Percentiles rank a stretch among this genome's conserved stretches.
phyloP scores from a whole-genome alignment of 257 asterid species.

The Solanum boliviense region DNA sequence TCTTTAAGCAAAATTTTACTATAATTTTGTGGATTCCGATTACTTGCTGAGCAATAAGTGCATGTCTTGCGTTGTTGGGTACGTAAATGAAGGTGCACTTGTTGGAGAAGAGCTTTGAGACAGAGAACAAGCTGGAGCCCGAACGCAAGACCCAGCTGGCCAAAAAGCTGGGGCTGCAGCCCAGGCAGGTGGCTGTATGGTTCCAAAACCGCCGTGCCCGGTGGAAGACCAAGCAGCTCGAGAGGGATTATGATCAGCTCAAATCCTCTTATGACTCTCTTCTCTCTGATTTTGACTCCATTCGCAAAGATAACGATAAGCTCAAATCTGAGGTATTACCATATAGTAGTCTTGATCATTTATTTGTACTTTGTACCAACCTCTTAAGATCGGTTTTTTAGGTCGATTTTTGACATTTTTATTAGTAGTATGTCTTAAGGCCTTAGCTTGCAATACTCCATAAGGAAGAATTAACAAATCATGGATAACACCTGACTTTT shows the following conservation, averaged over 20 bases:
- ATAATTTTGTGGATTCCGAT: background rate
- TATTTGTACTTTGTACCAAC: background rate
- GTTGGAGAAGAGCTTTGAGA: conserved; percentile 94
- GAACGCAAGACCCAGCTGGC: conserved; percentile 89
- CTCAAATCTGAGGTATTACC: conserved; percentile 75
- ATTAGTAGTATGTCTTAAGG: background rate
- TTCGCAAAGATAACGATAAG: conserved; percentile 66
- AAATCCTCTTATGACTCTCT: conserved; percentile 85
- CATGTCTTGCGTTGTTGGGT: background rate
- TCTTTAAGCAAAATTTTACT: background rate
- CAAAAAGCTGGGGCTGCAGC: conserved; percentile 84
- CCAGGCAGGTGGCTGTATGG: conserved; percentile 99
- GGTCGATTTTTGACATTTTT: background rate
- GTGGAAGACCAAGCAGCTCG: conserved; percentile 96
- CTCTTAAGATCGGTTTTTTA: background rate
- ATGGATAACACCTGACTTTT: background rate
- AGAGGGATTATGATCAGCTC: conserved; percentile 81
- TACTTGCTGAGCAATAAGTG: background rate
- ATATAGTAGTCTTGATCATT: background rate
- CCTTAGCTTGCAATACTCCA: background rate
- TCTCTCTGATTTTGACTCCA: conserved; percentile 51
- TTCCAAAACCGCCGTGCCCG: conserved; percentile 99
- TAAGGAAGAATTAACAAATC: background rate
- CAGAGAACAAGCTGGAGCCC: conserved; percentile 97
- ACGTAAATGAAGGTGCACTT: conserved; percentile 51